Percentiles rank a stretch among this genome's conserved stretches.
Conservation (phyloP, 2,329 filamentous ascomycete species). For the Colletotrichum liaoningense region DNA sequence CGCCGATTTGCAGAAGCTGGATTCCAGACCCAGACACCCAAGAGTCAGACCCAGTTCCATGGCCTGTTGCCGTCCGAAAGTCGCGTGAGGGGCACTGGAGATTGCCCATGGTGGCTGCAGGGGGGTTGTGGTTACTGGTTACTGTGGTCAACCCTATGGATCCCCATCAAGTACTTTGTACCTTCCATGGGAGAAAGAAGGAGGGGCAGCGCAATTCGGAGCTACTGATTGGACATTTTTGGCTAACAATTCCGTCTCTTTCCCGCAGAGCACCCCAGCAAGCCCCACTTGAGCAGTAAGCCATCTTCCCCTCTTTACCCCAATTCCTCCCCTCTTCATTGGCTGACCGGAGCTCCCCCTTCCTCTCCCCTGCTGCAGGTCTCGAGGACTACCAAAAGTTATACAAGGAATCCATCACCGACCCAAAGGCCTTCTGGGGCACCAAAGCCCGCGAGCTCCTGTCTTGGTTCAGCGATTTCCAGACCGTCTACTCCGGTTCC, state of each 20-base stretch:
- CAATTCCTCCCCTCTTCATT: constrained; percentile 29
- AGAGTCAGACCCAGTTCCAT: not conserved
- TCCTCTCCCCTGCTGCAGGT: constrained; percentile 50
- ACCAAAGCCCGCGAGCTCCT: constrained; percentile 87
- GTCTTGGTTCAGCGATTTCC: constrained; percentile 90
- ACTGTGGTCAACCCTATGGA: no score
- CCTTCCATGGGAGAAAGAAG: constrained; percentile 4
- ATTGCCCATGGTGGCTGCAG: not conserved
- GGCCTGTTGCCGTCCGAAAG: constrained; percentile 25
- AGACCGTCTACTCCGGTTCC: constrained; percentile 85
- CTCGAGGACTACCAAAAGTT: constrained; percentile 75
- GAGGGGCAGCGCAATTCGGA: constrained; percentile 26
- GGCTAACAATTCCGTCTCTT: constrained; percentile 48
- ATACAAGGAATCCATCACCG: constrained; percentile 87
- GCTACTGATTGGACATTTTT: constrained; percentile 25
- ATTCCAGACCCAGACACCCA: constrained; percentile 3
- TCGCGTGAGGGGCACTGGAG: constrained; percentile 35
- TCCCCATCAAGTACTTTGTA: no score
- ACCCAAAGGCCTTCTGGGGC: constrained; percentile 92
- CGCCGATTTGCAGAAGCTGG: constrained; percentile 24
- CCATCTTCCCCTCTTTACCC: constrained; percentile 38
- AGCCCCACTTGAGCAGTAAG: constrained; percentile 75
- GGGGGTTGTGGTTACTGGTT: not conserved
- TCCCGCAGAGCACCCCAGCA: constrained; percentile 72
- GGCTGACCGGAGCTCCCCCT: constrained; percentile 32